These are phyloP conservation scores for Skeletonema marinoi DNA, from an alignment of 108 stramenopile species.

Conservation along the genomic window DNA sequence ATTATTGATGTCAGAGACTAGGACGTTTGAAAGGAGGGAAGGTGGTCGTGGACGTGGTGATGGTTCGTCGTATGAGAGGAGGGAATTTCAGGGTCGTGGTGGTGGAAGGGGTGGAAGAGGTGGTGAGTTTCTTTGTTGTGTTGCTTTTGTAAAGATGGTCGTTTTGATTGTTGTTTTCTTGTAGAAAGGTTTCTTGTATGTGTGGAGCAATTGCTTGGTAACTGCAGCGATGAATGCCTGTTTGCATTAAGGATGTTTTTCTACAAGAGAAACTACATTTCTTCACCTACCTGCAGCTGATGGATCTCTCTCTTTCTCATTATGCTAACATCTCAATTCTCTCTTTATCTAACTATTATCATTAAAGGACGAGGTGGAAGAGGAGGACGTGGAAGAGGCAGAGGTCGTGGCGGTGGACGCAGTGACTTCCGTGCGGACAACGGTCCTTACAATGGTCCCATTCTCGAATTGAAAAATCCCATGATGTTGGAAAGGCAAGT, in stretches of 20 bases:
- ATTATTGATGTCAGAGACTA: conserved; percentile 2
- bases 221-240: not conserved
- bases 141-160: not conserved
- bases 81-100: not conserved
- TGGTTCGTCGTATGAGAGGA: not conserved
- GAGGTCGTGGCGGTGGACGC: conserved; percentile 21
- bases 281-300: not conserved
- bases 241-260: not conserved
- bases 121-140: not conserved
- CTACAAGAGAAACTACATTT: not conserved
- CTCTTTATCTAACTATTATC: not conserved
- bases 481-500: conserved; percentile 60
- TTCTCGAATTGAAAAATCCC: conserved; percentile 75
- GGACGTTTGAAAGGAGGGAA: conserved; percentile 2
- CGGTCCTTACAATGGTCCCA: conserved; percentile 45
- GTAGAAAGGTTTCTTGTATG: no score
- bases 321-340: not conserved
- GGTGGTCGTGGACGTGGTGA: not conserved
- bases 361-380: conserved; percentile 16
- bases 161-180: not conserved
- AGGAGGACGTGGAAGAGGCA: conserved; percentile 30
- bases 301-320: not conserved
- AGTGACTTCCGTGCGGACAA: not conserved
- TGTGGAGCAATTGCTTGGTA: no score
- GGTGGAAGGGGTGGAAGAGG: not conserved